Evolutionary conservation across 2,329 filamentous ascomycete genomes (phyloP).

Genomic region (Curvularia eragrostidis): DNA sequence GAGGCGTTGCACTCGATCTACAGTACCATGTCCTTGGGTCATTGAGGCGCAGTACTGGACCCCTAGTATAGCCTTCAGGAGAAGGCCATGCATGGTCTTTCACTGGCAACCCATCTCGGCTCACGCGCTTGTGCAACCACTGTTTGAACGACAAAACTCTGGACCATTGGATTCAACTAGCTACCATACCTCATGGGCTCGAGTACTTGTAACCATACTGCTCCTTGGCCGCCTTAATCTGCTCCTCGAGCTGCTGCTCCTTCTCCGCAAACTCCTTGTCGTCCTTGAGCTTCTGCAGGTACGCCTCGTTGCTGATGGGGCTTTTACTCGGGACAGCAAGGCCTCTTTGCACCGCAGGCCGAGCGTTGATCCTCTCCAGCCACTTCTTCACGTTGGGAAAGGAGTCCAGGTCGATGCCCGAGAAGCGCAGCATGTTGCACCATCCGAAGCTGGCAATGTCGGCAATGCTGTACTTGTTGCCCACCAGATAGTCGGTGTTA

Average conservation of each 20-base stretch:
- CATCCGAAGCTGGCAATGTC: constrained; percentile 57
- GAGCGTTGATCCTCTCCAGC: constrained; percentile 52
- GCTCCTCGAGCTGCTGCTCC: constrained; percentile 49
- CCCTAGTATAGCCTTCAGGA: neutral
- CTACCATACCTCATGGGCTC: constrained; percentile 36
- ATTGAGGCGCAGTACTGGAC: neutral
- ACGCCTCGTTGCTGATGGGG: constrained; percentile 51
- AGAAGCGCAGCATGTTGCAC: constrained; percentile 52
- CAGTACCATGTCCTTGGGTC: neutral
- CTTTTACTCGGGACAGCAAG: constrained; percentile 47
- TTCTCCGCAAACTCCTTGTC: constrained; percentile 58
- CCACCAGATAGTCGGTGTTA: constrained; percentile 53
- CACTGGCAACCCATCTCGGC: too few species aligned
- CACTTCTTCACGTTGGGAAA: constrained; percentile 55
- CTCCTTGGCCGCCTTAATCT: constrained; percentile 53
- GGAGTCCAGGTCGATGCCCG: constrained; percentile 51
- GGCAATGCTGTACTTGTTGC: constrained; percentile 55
- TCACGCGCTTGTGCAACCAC: neutral
- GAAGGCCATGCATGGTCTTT: too few species aligned
- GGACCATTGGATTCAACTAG: neutral
- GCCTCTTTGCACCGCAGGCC: constrained; percentile 54
- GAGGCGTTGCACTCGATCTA: neutral
- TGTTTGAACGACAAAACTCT: neutral
- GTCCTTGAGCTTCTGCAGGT: constrained; percentile 53
- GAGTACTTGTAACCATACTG: constrained; percentile 56